phyloP scores from a whole-genome alignment of 257 asterid species.

The Solanum rostratum region DNA sequence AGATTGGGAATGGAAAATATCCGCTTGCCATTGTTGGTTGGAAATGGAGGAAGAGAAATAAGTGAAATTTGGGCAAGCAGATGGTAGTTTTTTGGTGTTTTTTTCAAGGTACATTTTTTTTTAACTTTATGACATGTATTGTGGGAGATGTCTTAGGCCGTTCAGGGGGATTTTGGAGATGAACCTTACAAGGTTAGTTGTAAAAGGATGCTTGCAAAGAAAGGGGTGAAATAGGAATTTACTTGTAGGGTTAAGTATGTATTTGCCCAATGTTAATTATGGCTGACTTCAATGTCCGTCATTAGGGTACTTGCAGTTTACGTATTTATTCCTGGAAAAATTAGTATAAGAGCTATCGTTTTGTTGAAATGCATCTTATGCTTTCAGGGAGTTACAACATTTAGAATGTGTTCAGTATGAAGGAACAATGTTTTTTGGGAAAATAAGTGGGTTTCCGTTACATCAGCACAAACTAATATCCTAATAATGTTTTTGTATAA shows the following conservation, averaged over 20 bases:
- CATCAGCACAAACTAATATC: neutral
- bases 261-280: neutral
- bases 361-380: neutral
- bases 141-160: neutral
- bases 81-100: neutral
- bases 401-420: neutral
- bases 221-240: neutral
- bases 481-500: neutral
- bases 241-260: neutral
- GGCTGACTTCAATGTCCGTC: neutral
- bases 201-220: neutral
- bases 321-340: neutral
- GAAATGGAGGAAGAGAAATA: neutral
- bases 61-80: neutral
- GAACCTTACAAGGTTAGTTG: neutral
- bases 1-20: neutral
- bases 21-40: neutral
- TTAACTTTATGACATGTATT: neutral
- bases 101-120: neutral
- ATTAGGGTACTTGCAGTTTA: neutral
- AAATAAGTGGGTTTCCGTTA: neutral
- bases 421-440: neutral
- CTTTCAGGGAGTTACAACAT: neutral
- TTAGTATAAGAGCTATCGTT: neutral
- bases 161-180: neutral